phyloP scores from a whole-genome alignment of 305 asterid species.

The Solanum hybrid region DNA sequence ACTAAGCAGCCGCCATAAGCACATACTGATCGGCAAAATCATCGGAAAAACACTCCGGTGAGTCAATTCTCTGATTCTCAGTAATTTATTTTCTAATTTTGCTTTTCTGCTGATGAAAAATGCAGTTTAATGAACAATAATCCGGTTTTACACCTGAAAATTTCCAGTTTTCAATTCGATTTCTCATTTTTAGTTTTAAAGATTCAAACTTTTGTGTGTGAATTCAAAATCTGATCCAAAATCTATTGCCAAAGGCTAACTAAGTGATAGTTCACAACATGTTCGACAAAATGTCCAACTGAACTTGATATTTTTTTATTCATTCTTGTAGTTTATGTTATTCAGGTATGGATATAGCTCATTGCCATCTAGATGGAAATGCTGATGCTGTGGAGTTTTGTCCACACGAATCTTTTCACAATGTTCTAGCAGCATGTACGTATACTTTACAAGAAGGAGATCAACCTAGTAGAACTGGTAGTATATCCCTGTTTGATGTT shows the following conservation, averaged over 20 bases:
- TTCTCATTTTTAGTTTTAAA: background rate
- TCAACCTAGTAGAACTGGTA: constrained; percentile 62
- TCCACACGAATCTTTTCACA: constrained; percentile 49
- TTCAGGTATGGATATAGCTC: constrained; percentile 62
- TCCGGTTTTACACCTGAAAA: background rate
- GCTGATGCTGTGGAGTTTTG: constrained; percentile 94
- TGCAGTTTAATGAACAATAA: background rate
- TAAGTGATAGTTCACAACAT: background rate
- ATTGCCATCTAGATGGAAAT: constrained; percentile 59
- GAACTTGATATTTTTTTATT: background rate
- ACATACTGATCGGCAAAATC: background rate
- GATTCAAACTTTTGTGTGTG: background rate
- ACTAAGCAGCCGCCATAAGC: background rate
- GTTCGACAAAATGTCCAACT: constrained; percentile 30
- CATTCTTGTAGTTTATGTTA: background rate
- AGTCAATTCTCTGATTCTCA: background rate
- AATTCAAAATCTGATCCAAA: background rate
- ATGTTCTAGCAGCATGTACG: constrained; percentile 81
- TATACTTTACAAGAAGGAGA: constrained; percentile 91
- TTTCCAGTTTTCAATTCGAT: background rate
- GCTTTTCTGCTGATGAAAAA: background rate
- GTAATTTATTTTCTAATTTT: background rate
- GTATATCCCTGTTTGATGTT: constrained; percentile 66
- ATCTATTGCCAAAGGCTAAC: background rate
- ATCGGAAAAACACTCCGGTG: background rate